Percentiles rank a stretch among this genome's conserved stretches.
Conservation (phyloP, 1,284 basidiomycete genomes). For the Coniophora puteana region DNA sequence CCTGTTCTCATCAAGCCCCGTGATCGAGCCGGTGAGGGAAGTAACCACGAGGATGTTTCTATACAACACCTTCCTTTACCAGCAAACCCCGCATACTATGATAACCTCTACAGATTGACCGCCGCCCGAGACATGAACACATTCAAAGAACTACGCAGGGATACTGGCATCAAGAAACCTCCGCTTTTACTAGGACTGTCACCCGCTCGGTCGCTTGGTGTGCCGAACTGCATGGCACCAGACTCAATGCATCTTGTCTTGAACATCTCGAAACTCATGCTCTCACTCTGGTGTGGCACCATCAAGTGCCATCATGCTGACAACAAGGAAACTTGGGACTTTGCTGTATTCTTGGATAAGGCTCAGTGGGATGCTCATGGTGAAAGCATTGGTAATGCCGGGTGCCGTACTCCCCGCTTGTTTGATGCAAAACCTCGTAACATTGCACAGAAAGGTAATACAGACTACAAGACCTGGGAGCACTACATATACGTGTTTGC, state of each 20-base stretch:
- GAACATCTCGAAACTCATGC: conserved; percentile 27
- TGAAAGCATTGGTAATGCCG: conserved; percentile 19
- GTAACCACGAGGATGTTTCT: conserved; percentile 7
- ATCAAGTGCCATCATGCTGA: conserved; percentile 19
- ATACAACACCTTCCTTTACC: background rate
- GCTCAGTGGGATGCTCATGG: conserved; percentile 29
- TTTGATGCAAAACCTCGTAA: conserved; percentile 32
- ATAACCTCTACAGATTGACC: no score
- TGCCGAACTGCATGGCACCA: conserved; percentile 25
- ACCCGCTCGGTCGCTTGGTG: conserved; percentile 7
- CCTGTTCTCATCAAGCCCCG: conserved; percentile 1
- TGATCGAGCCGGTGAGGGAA: conserved; percentile 6
- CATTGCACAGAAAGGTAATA: conserved; percentile 30
- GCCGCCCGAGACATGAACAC: background rate
- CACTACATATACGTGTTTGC: conserved; percentile 28
- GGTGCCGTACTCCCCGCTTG: conserved; percentile 26
- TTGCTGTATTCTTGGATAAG: conserved; percentile 21
- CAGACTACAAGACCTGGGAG: conserved; percentile 34
- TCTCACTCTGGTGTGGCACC: conserved; percentile 29
- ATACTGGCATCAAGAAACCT: conserved; percentile 12
- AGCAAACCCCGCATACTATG: no score
- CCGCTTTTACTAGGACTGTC: conserved; percentile 21
- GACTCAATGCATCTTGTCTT: conserved; percentile 38
- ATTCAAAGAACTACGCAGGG: conserved; percentile 10
- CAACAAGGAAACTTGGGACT: conserved; percentile 26